A percentile compares a stretch with the other conserved stretches of the same genome.
These are phyloP conservation scores for Mucor piriformis DNA, from an alignment of 371 early-diverging fungal species.

Conservation along the genomic window DNA sequence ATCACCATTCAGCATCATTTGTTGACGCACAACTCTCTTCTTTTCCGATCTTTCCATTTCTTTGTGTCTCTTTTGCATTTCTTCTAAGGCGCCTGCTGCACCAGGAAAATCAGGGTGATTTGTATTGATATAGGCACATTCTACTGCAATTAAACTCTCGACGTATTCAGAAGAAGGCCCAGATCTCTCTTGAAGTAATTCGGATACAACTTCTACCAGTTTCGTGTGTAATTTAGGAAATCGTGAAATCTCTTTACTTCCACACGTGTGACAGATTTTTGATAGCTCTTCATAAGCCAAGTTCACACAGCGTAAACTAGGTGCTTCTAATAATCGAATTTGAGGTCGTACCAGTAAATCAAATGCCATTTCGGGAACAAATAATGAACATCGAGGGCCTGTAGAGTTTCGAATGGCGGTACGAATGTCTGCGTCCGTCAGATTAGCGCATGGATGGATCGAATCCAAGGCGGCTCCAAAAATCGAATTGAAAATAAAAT, in stretches of 20 bases:
- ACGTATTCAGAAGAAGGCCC: conserved; percentile 76
- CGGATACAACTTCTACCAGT: conserved; percentile 78
- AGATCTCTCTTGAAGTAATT: conserved; percentile 78
- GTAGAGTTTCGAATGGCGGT: conserved; percentile 90
- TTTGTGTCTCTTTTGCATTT: conserved; percentile 49
- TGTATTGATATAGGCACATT: conserved; percentile 91
- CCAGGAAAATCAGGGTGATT: conserved; percentile 93
- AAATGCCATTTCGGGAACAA: conserved; percentile 92
- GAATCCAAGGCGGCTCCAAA: conserved; percentile 81
- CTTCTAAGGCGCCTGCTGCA: conserved; percentile 72
- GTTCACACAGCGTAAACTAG: conserved; percentile 83
- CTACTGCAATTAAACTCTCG: conserved; percentile 80
- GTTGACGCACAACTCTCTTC: conserved; percentile 26
- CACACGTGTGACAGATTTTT: conserved; percentile 87
- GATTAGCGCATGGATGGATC: conserved; percentile 76
- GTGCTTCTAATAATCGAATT: conserved; percentile 78
- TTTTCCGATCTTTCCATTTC: conserved; percentile 42
- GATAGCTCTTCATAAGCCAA: conserved; percentile 88
- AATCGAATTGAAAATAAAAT: conserved; percentile 87
- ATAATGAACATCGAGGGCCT: conserved; percentile 84
- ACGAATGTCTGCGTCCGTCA: conserved; percentile 83
- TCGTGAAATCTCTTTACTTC: conserved; percentile 66
- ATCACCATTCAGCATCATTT: conserved; percentile 4
- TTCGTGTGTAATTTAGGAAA: conserved; percentile 82
- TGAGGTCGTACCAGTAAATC: conserved; percentile 86